These are phyloP conservation scores for Persicaria maculosa DNA, from an alignment of 148 eudicot genomes.

Conservation along the genomic window DNA sequence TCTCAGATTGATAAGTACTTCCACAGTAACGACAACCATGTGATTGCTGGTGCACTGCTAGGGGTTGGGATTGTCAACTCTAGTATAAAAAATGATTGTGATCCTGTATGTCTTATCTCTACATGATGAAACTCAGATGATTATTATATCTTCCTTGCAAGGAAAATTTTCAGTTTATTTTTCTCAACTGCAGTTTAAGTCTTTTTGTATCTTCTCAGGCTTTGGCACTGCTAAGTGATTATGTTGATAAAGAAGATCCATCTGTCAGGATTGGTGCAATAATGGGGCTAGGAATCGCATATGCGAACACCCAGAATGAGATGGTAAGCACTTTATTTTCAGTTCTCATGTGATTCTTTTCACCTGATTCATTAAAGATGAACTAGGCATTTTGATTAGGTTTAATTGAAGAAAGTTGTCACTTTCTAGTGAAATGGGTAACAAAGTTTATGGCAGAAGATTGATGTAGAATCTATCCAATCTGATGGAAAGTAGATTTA, in stretches of 20 bases:
- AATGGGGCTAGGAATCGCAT: conserved; percentile 87
- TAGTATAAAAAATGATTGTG: conserved; percentile 68
- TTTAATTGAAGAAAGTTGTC: too few relatives aligned
- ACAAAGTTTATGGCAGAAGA: too few relatives aligned
- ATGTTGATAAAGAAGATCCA: conserved; percentile 66
- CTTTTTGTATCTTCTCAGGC: conserved; percentile 36
- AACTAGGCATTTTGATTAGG: too few relatives aligned
- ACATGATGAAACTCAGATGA: background rate
- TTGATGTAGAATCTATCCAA: too few relatives aligned
- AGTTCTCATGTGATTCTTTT: background rate
- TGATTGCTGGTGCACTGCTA: conserved; percentile 75
- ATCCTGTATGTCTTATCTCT: conserved; percentile 42
- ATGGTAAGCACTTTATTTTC: conserved; percentile 31
- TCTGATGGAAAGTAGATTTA: background rate
- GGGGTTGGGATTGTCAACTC: conserved; percentile 96
- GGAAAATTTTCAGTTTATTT: background rate
- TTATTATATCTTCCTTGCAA: background rate
- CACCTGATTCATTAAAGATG: background rate
- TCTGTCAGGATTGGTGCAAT: conserved; percentile 86
- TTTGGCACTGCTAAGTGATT: conserved; percentile 81
- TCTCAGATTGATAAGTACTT: conserved; percentile 95
- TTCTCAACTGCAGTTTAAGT: background rate
- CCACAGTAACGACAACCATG: conserved; percentile 77
- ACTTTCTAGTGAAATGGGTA: too few relatives aligned
- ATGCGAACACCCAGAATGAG: conserved; percentile 85